phyloP scores from a whole-genome alignment of 2,329 filamentous ascomycete genomes.

The Colletotrichum costaricense region DNA sequence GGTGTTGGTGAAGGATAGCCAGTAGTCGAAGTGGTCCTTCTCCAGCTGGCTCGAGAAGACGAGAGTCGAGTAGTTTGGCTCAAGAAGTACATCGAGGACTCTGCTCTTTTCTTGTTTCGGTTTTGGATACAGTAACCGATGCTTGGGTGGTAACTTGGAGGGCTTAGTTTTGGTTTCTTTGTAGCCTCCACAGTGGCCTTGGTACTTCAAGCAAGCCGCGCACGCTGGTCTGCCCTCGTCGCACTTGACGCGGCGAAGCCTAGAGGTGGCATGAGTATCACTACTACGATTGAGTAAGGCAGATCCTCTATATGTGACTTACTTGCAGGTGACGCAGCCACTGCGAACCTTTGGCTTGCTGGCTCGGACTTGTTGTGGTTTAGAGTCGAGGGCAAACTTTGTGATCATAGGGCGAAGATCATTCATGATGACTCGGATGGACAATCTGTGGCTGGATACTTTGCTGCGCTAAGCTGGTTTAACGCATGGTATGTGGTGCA shows the following conservation, averaged over 20 bases:
- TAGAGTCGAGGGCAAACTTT: background rate
- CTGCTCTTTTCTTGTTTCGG: background rate
- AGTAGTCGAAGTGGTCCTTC: constrained; percentile 23
- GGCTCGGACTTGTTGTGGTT: background rate
- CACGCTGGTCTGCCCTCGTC: constrained; percentile 26
- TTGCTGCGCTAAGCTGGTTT: background rate
- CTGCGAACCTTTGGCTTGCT: constrained; percentile 21
- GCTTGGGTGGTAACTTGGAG: background rate
- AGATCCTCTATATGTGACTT: background rate
- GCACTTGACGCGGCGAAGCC: constrained; percentile 18
- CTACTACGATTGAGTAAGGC: background rate
- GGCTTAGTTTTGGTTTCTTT: background rate
- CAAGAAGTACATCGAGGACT: background rate
- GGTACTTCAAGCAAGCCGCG: constrained; percentile 18
- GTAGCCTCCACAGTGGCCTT: constrained; percentile 18
- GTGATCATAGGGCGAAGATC: background rate
- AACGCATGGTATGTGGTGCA: background rate
- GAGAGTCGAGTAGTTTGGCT: constrained; percentile 9
- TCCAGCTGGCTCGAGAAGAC: constrained; percentile 23
- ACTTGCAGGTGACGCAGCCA: constrained; percentile 27
- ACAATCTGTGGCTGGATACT: background rate
- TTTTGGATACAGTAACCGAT: background rate
- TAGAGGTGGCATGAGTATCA: background rate
- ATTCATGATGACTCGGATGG: background rate
- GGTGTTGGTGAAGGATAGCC: background rate